These are phyloP conservation scores for Platanthera zijinensis DNA, from an alignment of 106 monocot genomes.

Conservation along the genomic window DNA sequence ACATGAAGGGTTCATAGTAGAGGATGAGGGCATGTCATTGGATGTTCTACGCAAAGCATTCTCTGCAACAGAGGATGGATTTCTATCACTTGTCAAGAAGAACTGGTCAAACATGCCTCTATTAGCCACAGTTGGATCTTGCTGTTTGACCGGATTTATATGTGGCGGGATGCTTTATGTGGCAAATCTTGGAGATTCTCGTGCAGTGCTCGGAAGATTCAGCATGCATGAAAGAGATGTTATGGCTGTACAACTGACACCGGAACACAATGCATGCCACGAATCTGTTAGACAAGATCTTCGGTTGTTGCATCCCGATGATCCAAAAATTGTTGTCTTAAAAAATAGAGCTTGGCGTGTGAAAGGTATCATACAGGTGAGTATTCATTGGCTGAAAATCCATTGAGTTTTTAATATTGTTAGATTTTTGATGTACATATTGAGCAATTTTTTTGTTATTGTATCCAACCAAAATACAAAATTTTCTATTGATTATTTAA, in stretches of 20 bases:
- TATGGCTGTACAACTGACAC: slow-evolving; percentile 43
- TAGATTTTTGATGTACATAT: neutral
- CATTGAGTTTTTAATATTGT: neutral
- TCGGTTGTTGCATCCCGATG: slow-evolving; percentile 48
- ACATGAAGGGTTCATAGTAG: slow-evolving; percentile 4
- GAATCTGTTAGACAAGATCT: slow-evolving; percentile 64
- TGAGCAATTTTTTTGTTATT: neutral
- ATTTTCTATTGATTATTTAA: neutral
- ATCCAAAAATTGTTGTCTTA: slow-evolving; percentile 51
- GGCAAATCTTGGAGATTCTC: slow-evolving; percentile 60
- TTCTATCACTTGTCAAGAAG: slow-evolving; percentile 40
- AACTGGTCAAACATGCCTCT: slow-evolving; percentile 40
- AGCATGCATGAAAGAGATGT: slow-evolving; percentile 22
- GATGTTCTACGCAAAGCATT: slow-evolving; percentile 41
- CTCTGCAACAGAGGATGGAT: slow-evolving; percentile 42
- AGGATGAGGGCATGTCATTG: slow-evolving; percentile 31
- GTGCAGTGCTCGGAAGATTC: slow-evolving; percentile 51
- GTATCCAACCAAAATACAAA: neutral
- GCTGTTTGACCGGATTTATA: slow-evolving; percentile 44
- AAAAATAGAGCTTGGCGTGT: slow-evolving; percentile 75
- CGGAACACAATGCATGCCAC: slow-evolving; percentile 65
- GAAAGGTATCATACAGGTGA: slow-evolving; percentile 78
- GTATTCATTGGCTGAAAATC: neutral
- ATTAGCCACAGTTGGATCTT: slow-evolving; percentile 48
- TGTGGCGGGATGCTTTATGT: slow-evolving; percentile 39